phyloP scores from a whole-genome alignment of 805 yeast genomes.

The Starmerella vitae region DNA sequence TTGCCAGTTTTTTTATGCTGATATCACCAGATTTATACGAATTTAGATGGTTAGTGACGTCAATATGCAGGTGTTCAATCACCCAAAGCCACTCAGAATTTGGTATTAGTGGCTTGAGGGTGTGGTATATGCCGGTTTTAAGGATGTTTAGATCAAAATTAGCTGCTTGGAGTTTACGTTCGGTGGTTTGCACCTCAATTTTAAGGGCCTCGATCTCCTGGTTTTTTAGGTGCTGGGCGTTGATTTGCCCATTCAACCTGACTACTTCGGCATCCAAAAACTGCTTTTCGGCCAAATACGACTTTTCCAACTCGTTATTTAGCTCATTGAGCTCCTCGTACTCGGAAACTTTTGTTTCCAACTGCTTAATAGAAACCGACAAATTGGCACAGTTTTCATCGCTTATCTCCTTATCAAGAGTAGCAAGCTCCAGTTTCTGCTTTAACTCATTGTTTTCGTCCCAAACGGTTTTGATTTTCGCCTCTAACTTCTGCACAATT shows the following conservation, averaged over 20 bases:
- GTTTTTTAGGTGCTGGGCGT: not conserved
- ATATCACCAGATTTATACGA: slow-evolving; percentile 1
- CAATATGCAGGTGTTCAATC: slow-evolving; percentile 3
- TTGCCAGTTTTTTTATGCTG: not conserved
- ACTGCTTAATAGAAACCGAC: slow-evolving; percentile 19
- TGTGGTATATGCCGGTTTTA: slow-evolving; percentile 1
- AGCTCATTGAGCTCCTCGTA: slow-evolving; percentile 11
- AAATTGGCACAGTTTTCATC: slow-evolving; percentile 28
- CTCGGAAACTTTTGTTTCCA: slow-evolving; percentile 14
- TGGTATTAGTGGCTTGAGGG: slow-evolving; percentile 1
- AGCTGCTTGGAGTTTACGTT: slow-evolving; percentile 4
- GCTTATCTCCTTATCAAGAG: slow-evolving; percentile 29
- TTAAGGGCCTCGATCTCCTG: slow-evolving; percentile 1
- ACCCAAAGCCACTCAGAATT: slow-evolving; percentile 1
- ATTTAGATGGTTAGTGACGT: not conserved
- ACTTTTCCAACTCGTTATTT: slow-evolving; percentile 11
- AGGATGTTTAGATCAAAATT: slow-evolving; percentile 3
- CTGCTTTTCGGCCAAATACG: slow-evolving; percentile 5
- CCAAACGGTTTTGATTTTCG: slow-evolving; percentile 14
- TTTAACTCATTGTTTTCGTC: slow-evolving; percentile 19
- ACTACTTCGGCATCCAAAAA: slow-evolving; percentile 1
- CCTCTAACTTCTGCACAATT: slow-evolving; percentile 17
- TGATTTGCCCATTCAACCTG: not conserved
- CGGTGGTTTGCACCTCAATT: slow-evolving; percentile 3
- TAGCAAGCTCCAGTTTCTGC: slow-evolving; percentile 23